These are phyloP conservation scores for Butyriboletus appendiculatus DNA, from an alignment of 1,284 basidiomycete species.

Conservation along the genomic window DNA sequence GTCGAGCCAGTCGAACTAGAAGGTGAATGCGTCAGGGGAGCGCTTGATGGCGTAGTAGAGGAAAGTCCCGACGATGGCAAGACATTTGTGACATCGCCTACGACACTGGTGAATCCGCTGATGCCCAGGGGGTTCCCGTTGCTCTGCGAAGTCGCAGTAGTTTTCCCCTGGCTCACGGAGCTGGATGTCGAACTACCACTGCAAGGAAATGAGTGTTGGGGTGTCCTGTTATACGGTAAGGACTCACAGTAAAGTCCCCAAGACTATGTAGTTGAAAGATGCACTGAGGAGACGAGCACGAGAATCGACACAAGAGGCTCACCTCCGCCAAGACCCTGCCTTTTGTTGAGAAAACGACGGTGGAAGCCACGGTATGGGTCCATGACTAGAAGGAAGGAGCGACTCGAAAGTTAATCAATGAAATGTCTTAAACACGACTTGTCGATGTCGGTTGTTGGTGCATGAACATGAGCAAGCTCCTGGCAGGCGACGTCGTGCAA, in stretches of 20 bases:
- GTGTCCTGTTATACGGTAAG: background rate
- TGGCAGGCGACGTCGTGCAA: background rate
- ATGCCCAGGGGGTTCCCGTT: background rate
- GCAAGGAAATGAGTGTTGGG: background rate
- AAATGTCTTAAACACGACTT: background rate
- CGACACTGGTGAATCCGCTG: constrained; percentile 21
- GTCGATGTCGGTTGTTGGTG: background rate
- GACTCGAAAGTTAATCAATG: constrained; percentile 9
- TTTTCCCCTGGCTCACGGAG: background rate
- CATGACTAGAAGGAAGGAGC: constrained; percentile 29
- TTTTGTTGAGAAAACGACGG: constrained; percentile 25
- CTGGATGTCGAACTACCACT: constrained; percentile 8
- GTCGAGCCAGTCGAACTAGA: constrained; percentile 35
- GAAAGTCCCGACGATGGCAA: constrained; percentile 23
- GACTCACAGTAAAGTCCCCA: constrained; percentile 25
- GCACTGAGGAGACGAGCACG: background rate
- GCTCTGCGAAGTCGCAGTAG: constrained; percentile 1
- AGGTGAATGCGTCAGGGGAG: constrained; percentile 18
- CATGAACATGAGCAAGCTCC: constrained; percentile 13
- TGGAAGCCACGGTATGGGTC: constrained; percentile 16
- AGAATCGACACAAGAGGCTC: constrained; percentile 11
- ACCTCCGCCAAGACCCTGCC: constrained; percentile 36
- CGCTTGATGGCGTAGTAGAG: constrained; percentile 11
- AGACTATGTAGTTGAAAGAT: constrained; percentile 10
- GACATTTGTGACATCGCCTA: constrained; percentile 13